These are phyloP conservation scores for Hypomontagnella submonticulosa DNA, from an alignment of 495 filamentous ascomycete genomes.

Conservation along the genomic window DNA sequence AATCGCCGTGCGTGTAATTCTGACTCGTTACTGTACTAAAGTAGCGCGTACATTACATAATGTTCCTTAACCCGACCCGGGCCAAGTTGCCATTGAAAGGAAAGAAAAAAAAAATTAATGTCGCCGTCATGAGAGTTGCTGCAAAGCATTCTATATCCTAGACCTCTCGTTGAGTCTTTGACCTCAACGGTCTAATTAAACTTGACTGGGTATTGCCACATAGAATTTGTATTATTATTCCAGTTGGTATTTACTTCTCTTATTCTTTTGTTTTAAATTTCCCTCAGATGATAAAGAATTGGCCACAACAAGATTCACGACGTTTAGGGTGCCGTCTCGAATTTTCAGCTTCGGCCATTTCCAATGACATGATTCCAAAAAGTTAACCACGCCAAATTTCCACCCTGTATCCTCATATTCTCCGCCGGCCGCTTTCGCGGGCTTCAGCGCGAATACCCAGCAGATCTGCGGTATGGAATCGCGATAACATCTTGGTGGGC, in stretches of 20 bases:
- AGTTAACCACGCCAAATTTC: constrained; percentile 43
- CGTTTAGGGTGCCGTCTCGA: constrained; percentile 12
- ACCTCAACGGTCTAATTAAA: neutral
- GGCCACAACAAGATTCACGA: constrained; percentile 7
- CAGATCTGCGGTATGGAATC: constrained; percentile 56
- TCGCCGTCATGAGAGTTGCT: constrained; percentile 40
- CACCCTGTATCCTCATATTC: constrained; percentile 57
- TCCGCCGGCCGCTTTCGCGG: constrained; percentile 60
- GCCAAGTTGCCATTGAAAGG: constrained; percentile 10
- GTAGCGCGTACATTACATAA: too few species aligned
- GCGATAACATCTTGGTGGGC: constrained; percentile 61
- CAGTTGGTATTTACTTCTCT: neutral
- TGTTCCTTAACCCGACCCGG: constrained; percentile 5
- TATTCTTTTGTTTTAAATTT: constrained; percentile 8
- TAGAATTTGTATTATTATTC: constrained; percentile 1
- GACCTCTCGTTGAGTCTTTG: constrained; percentile 1
- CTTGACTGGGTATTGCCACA: neutral
- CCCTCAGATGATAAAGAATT: constrained; percentile 17
- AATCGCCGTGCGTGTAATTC: constrained; percentile 17
- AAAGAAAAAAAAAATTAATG: constrained; percentile 32
- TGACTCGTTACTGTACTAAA: constrained; percentile 19
- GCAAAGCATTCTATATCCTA: neutral
- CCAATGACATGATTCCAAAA: constrained; percentile 49
- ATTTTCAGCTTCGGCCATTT: constrained; percentile 19
- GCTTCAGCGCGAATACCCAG: constrained; percentile 63